Base-by-base conservation (phyloP, 2,329 filamentous ascomycete genomes). In the Talaromyces atroroseus region DNA sequence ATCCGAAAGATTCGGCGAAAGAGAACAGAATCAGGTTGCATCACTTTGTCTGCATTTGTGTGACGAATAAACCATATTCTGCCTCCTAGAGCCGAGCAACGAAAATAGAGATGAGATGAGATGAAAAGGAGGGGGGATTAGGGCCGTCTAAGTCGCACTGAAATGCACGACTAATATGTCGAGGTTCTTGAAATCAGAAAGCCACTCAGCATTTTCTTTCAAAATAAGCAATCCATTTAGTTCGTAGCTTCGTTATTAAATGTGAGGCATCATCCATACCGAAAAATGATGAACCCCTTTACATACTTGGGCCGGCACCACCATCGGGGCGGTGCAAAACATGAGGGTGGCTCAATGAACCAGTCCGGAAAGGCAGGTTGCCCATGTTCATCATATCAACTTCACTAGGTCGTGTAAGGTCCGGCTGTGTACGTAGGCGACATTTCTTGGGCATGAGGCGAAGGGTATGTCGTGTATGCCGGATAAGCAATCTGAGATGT, bases 281-380 rank as follows among this genome's bases (percentile, higher is more conserved):
- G n/a, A 42, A 42, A 20, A 42, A 42, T 18, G n/a, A 42, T 21
- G n/a, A 11, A 36, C 11, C n/a, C 18, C 12, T 50, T 56, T 48
- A 58, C 26, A 54, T 46, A 16, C n/a, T 38, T 11, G 45, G 46
- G 3, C 23, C 51, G 21, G 40, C 20, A 20, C 18, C 40, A 26
- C 42, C 49, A 40, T 52, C 49, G 16, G 26, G 49, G 18, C 23
- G 56, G 29, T 50, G 56, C n/a, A 56, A 42, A 21, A 58, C 24
- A 48, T 67, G 63, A 6, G 65, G 65, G 54, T 69, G 69, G 16
- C 64, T 66, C 26, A 71, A 51, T 1, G 65, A 71, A 23, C 67
- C 68, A 14, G 64, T 67, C 36, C 67, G 69, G 57, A 71, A 71
- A 14, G 68, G 61, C 29, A 58, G 26, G 21, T 14, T 46, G 12